Conservation (phyloP, 306 rosid species). For the Vigna trinervia region DNA sequence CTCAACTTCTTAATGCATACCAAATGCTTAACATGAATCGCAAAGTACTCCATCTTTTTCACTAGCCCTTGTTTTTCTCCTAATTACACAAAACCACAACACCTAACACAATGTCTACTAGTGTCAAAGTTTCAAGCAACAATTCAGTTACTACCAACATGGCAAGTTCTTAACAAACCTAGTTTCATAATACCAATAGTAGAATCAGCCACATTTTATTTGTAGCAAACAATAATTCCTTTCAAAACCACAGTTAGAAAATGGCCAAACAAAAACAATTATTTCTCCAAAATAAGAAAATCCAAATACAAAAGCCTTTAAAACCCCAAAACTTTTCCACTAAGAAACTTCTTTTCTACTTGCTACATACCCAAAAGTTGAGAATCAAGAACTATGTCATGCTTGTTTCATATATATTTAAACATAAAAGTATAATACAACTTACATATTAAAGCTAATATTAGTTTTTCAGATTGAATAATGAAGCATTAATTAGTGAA, state of each 20-base stretch:
- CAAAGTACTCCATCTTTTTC: no score
- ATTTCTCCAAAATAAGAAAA: not conserved
- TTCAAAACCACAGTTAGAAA: not conserved
- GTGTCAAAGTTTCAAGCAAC: not conserved
- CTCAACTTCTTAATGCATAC: no score
- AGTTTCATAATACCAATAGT: not conserved
- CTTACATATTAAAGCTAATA: not conserved
- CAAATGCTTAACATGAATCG: no score
- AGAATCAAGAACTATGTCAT: not conserved
- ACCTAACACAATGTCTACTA: not conserved
- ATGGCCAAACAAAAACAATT: not conserved
- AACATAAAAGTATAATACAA: not conserved
- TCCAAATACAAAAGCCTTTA: not conserved
- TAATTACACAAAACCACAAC: not conserved
- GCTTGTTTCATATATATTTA: not conserved
- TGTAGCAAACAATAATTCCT: not conserved
- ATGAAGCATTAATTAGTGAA: not conserved
- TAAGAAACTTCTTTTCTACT: not conserved
- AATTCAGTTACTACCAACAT: not conserved
- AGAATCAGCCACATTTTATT: not conserved
- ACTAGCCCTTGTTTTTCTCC: not conserved
- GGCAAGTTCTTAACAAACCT: not conserved
- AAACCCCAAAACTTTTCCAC: not conserved
- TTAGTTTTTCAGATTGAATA: not conserved
- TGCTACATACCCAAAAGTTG: not conserved